These are phyloP conservation scores for Kentomonas sorsogonicus DNA, from an alignment of 208 protist genomes.

Conservation along the genomic window DNA sequence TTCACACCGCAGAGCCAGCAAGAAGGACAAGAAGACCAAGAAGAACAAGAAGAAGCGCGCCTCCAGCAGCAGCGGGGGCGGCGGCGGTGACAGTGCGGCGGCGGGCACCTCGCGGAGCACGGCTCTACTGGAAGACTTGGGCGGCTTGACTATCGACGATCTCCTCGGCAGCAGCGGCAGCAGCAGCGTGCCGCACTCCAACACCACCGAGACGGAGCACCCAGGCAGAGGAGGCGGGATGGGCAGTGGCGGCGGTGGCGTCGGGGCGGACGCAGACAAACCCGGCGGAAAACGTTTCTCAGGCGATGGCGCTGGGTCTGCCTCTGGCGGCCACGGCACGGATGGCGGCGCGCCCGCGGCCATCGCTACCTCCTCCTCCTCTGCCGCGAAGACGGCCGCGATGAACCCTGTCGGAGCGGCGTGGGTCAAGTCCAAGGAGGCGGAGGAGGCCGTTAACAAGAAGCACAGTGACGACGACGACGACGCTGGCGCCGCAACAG, in stretches of 20 bases:
- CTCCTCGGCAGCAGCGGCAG: constrained; percentile 28
- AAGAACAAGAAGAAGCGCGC: constrained; percentile 14
- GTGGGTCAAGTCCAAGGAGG: no score
- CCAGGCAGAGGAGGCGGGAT: no score
- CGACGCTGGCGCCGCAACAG: not conserved
- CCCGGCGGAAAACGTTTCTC: no score
- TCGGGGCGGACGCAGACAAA: no score
- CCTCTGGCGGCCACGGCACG: no score
- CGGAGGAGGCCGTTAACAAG: not conserved
- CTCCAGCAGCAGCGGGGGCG: not conserved
- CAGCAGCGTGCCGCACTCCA: not conserved
- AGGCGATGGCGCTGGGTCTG: no score
- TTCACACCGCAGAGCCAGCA: not conserved
- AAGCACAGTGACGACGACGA: constrained; percentile 10
- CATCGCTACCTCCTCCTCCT: no score
- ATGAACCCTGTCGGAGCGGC: no score
- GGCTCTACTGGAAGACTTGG: not conserved
- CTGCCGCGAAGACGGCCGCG: no score
- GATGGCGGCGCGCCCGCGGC: no score
- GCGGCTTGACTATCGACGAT: constrained; percentile 35
- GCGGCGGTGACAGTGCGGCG: not conserved
- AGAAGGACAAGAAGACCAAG: constrained; percentile 14
- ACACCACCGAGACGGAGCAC: constrained; percentile 5
- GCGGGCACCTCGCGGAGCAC: not conserved
- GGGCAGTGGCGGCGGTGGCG: no score